phyloP scores from a whole-genome alignment of 495 filamentous ascomycete genomes.

The Trichoderma virens region DNA sequence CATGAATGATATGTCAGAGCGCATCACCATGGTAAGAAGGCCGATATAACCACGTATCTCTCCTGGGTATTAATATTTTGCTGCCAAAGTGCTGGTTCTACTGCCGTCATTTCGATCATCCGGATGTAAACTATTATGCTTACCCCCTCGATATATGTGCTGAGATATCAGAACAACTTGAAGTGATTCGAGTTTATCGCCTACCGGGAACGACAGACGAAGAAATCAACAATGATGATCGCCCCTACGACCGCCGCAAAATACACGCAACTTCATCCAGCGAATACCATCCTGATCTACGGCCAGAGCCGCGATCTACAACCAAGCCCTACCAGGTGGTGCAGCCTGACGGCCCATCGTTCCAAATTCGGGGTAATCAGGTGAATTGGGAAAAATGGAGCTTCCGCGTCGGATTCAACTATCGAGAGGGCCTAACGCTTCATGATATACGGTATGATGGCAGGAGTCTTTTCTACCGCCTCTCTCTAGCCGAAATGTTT shows the following conservation, averaged over 20 bases:
- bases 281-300: slow-evolving; percentile 61
- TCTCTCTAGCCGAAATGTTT: slow-evolving; percentile 96
- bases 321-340: slow-evolving; percentile 93
- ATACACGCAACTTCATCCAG: slow-evolving; percentile 75
- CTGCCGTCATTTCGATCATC: slow-evolving; percentile 11
- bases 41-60: neutral
- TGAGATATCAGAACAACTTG: neutral
- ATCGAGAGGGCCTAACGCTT: slow-evolving; percentile 87
- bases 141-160: slow-evolving; percentile 12
- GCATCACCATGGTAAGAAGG: neutral
- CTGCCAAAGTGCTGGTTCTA: slow-evolving; percentile 13
- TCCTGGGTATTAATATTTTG: neutral
- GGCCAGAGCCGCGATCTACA: slow-evolving; percentile 44
- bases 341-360: slow-evolving; percentile 90
- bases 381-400: slow-evolving; percentile 95
- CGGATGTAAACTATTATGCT: slow-evolving; percentile 21
- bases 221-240: slow-evolving; percentile 50
- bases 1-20: slow-evolving; percentile 5
- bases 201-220: neutral
- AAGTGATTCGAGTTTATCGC: neutral
- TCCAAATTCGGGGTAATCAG: slow-evolving; percentile 63
- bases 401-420: slow-evolving; percentile 92
- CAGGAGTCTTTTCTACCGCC: slow-evolving; percentile 77
- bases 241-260: neutral
- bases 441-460: slow-evolving; percentile 91